Evolutionary conservation across 257 asterid genomes (phyloP).

Genomic region (Thymus quinquecostatus): DNA sequence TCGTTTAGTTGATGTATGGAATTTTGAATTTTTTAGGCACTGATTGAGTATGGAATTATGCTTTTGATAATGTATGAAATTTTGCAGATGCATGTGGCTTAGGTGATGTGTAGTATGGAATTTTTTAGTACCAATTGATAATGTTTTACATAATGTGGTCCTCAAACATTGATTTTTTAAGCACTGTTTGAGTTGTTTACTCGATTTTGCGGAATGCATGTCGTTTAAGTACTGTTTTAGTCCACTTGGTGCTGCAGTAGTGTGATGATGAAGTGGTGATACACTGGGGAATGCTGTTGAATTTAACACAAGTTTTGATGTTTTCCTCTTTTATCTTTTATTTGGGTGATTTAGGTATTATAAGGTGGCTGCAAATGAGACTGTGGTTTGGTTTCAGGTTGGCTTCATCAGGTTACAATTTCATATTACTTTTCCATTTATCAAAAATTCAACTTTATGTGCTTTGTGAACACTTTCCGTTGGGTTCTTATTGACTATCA

Average conservation of each 20-base stretch:
- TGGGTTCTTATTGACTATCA: slow-evolving; percentile 1
- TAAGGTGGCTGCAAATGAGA: slow-evolving; percentile 84
- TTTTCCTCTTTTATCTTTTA: slow-evolving; percentile 19
- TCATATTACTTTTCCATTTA: slow-evolving; percentile 26
- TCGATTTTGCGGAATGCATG: background rate
- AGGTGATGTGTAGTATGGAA: no score
- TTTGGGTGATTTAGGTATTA: slow-evolving; percentile 62
- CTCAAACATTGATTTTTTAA: no score
- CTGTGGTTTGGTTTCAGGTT: slow-evolving; percentile 98
- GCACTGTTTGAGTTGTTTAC: slow-evolving; percentile 9
- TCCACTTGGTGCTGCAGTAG: background rate
- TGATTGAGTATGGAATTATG: slow-evolving; percentile 5
- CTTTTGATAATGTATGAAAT: no score
- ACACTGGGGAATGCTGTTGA: background rate
- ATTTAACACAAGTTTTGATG: slow-evolving; percentile 10
- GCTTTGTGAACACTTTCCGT: background rate
- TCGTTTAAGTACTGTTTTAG: background rate
- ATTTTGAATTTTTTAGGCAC: background rate
- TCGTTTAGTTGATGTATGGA: slow-evolving; percentile 20
- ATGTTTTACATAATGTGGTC: no score
- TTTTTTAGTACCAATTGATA: no score
- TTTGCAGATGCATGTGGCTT: no score
- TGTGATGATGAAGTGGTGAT: slow-evolving; percentile 7
- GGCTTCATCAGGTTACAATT: slow-evolving; percentile 78
- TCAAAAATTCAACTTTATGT: slow-evolving; percentile 15